These are phyloP conservation scores for Rugonectria rugulosa DNA, from an alignment of 2,329 filamentous ascomycete species.

Conservation along the genomic window DNA sequence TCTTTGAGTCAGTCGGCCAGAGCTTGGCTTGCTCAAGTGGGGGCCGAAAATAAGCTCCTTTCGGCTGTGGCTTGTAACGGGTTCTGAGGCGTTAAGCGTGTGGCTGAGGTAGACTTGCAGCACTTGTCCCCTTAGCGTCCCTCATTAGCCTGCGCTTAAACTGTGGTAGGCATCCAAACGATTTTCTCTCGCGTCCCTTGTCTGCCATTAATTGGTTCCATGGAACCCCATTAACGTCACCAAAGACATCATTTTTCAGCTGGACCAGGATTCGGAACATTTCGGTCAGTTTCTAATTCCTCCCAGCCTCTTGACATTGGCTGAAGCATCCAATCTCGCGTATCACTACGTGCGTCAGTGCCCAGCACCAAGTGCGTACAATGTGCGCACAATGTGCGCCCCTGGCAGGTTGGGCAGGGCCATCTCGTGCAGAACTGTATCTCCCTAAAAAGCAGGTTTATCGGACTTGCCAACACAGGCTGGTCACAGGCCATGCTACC, in stretches of 20 bases:
- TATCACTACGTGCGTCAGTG: slow-evolving; percentile 31
- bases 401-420: too few relatives aligned
- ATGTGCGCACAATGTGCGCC: too few relatives aligned
- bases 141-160: too few relatives aligned
- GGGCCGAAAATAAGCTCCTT: not conserved
- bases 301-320: not conserved
- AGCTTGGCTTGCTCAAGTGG: not conserved
- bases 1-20: slow-evolving; percentile 7
- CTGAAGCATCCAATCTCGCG: not conserved
- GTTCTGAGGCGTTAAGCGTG: not conserved
- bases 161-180: too few relatives aligned
- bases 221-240: slow-evolving; percentile 27
- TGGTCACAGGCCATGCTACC: not conserved
- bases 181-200: too few relatives aligned
- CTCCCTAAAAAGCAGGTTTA: slow-evolving; percentile 4
- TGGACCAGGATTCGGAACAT: slow-evolving; percentile 10
- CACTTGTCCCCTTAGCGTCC: too few relatives aligned
- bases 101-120: too few relatives aligned
- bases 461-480: not conserved
- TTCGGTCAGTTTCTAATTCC: not conserved
- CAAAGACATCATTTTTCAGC: slow-evolving; percentile 27
- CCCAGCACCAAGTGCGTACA: slow-evolving; percentile 6
- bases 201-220: not conserved
- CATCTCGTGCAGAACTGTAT: too few relatives aligned
- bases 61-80: not conserved